Conservation (phyloP, 257 asterid genomes). For the Fraxinus americana region DNA sequence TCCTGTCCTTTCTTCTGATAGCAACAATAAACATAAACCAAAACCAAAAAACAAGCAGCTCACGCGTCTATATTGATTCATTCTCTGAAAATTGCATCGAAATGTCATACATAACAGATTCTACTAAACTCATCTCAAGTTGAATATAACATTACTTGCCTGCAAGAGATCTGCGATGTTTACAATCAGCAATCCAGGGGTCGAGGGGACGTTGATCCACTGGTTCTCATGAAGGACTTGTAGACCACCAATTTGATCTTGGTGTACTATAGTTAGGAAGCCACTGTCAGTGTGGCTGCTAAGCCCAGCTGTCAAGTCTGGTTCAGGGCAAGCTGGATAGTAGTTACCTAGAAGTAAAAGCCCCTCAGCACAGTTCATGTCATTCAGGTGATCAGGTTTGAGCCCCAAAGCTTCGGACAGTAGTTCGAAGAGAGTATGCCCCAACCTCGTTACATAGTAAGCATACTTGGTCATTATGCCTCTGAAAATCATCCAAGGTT, state of each 20-base stretch:
- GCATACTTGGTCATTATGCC: slow-evolving; percentile 33
- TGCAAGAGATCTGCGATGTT: slow-evolving; percentile 22
- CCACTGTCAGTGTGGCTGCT: slow-evolving; percentile 31
- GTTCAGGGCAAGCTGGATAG: slow-evolving; percentile 52
- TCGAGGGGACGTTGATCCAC: slow-evolving; percentile 18
- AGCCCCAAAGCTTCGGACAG: slow-evolving; percentile 40
- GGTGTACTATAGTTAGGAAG: slow-evolving; percentile 34
- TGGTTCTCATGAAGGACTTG: slow-evolving; percentile 24
- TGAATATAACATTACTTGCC: background rate
- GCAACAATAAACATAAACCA: too few species aligned
- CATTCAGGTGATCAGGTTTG: slow-evolving; percentile 25
- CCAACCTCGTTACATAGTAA: slow-evolving; percentile 25
- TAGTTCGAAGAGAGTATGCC: slow-evolving; percentile 25
- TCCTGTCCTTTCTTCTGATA: too few species aligned
- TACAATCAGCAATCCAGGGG: slow-evolving; percentile 16
- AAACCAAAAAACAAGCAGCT: too few species aligned
- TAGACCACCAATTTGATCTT: slow-evolving; percentile 35
- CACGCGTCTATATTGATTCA: too few species aligned
- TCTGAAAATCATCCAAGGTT: slow-evolving; percentile 23
- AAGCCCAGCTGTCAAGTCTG: slow-evolving; percentile 40
- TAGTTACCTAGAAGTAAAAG: slow-evolving; percentile 22
- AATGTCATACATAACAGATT: background rate
- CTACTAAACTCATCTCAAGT: background rate
- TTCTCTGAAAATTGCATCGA: background rate
- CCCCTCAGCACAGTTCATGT: slow-evolving; percentile 36